Evolutionary conservation across 2,329 filamentous ascomycete species (phyloP), one percentile per base, ranked within the genome.

Genomic region (Hymenoscyphus occultus): DNA sequence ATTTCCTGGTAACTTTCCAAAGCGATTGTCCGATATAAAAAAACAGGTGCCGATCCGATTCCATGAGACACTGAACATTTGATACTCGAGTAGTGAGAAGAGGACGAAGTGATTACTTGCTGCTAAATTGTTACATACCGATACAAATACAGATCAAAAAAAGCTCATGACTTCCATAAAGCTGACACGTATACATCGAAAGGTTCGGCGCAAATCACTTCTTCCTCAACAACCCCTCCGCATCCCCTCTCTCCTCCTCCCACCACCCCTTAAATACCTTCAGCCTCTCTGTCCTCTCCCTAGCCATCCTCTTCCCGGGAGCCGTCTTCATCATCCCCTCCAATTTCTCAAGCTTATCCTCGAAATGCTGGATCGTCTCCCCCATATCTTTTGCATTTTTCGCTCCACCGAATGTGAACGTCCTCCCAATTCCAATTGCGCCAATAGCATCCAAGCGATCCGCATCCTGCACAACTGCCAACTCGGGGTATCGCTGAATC

Each of bases 361-460:
- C 85, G 72, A 96, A 92, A 79, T 96, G 92, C 59, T 84, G 81
- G 67, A 96, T 85, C 5, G 88, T 86, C 58, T 86, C 84, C 48
- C 82, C 82, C 82, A 96, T 79, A 60, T 83, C 83, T 39, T 80
- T 80, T 10, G 69, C 69, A 10, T 77, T 76, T 76, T 84, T 87
- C 12, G 88, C 89, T 0, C 90, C 93, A 0, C 90, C 86, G 76
- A 88, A 97, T 0, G 90, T 88, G 75, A 96, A 94, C 45, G 86
- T 86, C 56, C 94, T 81, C 1, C 86, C 93, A 64, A 97, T 88
- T 0, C 94, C 94, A 39, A 97, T 85, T 0, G 91, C 92, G 0
- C 94, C 94, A 65, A 98, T 89, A 4, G 94, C 92, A 79, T 98
- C 94, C n/a, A 98, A 81, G 10, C 94, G 84, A 80, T 98, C 94